A percentile compares a stretch with the other conserved stretches of the same genome.
Conservation (phyloP, 352 stramenopile species). For the Phytophthora pistaciae region DNA sequence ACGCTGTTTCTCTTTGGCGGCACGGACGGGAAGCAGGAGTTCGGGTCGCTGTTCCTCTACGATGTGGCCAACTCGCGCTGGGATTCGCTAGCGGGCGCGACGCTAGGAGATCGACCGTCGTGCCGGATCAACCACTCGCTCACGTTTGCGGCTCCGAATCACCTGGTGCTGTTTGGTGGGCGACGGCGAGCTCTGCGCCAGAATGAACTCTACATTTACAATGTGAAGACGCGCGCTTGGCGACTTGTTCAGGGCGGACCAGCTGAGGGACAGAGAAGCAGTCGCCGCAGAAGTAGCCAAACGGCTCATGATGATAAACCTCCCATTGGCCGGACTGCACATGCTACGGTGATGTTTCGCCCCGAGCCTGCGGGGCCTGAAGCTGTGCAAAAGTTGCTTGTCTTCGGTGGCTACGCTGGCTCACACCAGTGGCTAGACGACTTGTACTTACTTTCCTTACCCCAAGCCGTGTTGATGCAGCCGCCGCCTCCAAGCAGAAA, state of each 20-base stretch:
- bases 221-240: conserved; percentile 47
- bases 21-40: conserved; percentile 61
- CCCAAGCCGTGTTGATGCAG: conserved; percentile 25
- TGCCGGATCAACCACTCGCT: conserved; percentile 74
- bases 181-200: conserved; percentile 50
- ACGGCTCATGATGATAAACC: conserved; percentile 7
- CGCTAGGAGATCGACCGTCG: conserved; percentile 49
- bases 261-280: conserved; percentile 9
- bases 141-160: conserved; percentile 51
- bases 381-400: conserved; percentile 48
- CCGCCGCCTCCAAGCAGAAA: conserved; percentile 20
- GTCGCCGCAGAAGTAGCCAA: conserved; percentile 6
- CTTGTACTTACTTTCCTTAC: conserved; percentile 57
- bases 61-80: conserved; percentile 58
- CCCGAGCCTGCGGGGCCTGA: conserved; percentile 23
- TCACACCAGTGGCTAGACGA: conserved; percentile 72
- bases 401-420: conserved; percentile 79
- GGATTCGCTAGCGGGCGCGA: conserved; percentile 52
- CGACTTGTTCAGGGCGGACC: conserved; percentile 25
- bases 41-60: conserved; percentile 68
- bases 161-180: conserved; percentile 74
- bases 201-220: conserved; percentile 69
- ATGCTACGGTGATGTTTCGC: conserved; percentile 53
- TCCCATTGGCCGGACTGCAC: conserved; percentile 51
- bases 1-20: conserved; percentile 79